phyloP scores from a whole-genome alignment of 176 grass and related monocot species.

The Triticum aestivum region DNA sequence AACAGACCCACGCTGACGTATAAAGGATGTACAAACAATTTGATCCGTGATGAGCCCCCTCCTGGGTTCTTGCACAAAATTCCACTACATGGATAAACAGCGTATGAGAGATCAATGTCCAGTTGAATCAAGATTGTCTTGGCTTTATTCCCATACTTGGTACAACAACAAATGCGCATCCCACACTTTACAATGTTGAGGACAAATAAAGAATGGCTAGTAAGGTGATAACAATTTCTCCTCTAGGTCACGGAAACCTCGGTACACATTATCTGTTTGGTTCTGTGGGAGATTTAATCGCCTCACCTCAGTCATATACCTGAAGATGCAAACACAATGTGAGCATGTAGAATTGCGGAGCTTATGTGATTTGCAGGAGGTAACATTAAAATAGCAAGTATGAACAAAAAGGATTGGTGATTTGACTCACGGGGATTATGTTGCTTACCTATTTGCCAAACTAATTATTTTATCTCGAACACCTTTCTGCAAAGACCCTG shows the following conservation, averaged over 20 bases:
- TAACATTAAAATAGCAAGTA: neutral
- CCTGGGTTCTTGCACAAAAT: slow-evolving; percentile 16
- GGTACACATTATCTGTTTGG: slow-evolving; percentile 75
- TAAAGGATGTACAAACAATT: slow-evolving; percentile 5
- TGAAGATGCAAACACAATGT: slow-evolving; percentile 37
- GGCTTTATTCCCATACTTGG: slow-evolving; percentile 37
- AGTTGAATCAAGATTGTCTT: slow-evolving; percentile 27
- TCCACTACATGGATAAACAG: neutral
- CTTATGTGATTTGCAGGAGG: slow-evolving; percentile 1
- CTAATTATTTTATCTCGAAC: slow-evolving; percentile 82
- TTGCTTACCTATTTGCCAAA: slow-evolving; percentile 75
- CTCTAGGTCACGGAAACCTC: slow-evolving; percentile 82
- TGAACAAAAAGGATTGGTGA: neutral
- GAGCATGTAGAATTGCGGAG: neutral
- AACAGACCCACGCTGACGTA: neutral
- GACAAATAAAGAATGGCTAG: slow-evolving; percentile 19
- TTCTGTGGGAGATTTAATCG: slow-evolving; percentile 74
- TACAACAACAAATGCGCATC: slow-evolving; percentile 34
- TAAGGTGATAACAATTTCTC: slow-evolving; percentile 64
- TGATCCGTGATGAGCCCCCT: neutral
- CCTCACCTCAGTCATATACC: slow-evolving; percentile 92
- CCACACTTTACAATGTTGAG: slow-evolving; percentile 14
- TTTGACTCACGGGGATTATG: neutral
- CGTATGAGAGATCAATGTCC: neutral
- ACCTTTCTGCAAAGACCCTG: slow-evolving; percentile 51